Evolutionary conservation across 208 protist species (phyloP), one percentile per base, ranked within the genome.

Genomic region (Kentomonas sorsogonicus): DNA sequence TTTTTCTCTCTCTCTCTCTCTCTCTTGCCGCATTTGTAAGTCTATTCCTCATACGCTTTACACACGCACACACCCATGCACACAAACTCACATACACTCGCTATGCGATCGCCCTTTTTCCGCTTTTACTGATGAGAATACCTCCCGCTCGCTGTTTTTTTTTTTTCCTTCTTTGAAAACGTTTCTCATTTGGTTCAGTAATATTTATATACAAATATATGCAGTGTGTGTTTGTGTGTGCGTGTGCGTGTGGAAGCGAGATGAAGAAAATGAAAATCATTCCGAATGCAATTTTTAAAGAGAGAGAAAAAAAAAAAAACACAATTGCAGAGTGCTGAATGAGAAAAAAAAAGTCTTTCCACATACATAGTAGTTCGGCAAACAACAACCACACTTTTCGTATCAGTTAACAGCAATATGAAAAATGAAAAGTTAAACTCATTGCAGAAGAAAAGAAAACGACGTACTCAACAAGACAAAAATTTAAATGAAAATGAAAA

Each of bases 211-310:
- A 18, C 10, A 7, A 36, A 27, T 15, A 9, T 11, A 26, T 40
- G 38, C 10, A 36, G 38, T 48, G 16, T 29, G 41, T 33, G 25
- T 45, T 48, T 63, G 39, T 34, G 31, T 54, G 53, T 63, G 1
- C 40, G 16, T 22, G n/a, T 7, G 6, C 38, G 25, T n/a, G n/a
- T n/a, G n/a, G n/a, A n/a, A n/a, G n/a, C n/a, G n/a, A n/a, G n/a
- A n/a, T n/a, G n/a, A n/a, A n/a, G n/a, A n/a, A n/a, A n/a, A n/a
- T n/a, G n/a, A n/a, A n/a, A n/a, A n/a, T n/a, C n/a, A n/a, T n/a
- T n/a, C n/a, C n/a, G n/a, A n/a, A n/a, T n/a, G n/a, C n/a, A n/a
- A n/a, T n/a, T n/a, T n/a, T n/a, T n/a, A n/a, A n/a, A n/a, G n/a
- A n/a, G n/a, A n/a, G n/a, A n/a, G n/a, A n/a, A n/a, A n/a, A n/a